These are phyloP conservation scores for Globisporangium yorkense DNA, from an alignment of 352 stramenopile genomes.

Conservation along the genomic window DNA sequence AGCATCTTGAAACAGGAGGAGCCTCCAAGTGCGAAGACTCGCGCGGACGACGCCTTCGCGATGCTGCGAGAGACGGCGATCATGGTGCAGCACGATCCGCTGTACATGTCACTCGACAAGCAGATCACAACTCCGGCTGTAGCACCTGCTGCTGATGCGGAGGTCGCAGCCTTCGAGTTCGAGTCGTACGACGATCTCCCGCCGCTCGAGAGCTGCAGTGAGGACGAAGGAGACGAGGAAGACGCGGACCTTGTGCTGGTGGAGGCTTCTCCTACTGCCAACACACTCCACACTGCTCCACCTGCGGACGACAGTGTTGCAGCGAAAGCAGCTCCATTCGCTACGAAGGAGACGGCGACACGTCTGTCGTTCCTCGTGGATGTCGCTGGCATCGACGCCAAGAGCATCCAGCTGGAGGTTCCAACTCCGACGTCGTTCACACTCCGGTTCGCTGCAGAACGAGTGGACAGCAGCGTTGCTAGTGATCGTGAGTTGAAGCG, in stretches of 20 bases:
- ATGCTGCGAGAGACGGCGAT: slow-evolving; percentile 58
- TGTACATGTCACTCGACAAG: slow-evolving; percentile 20
- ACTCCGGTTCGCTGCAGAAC: slow-evolving; percentile 21
- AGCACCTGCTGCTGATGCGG: not conserved
- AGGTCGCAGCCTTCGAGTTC: not conserved
- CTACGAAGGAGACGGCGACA: slow-evolving; percentile 32
- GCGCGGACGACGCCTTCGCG: slow-evolving; percentile 37
- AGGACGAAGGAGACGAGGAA: slow-evolving; percentile 31
- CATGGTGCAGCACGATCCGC: slow-evolving; percentile 63
- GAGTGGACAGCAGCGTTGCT: not conserved
- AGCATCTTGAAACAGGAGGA: not conserved
- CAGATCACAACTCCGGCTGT: not conserved
- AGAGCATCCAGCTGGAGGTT: slow-evolving; percentile 35
- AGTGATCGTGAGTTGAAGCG: not conserved
- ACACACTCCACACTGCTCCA: not conserved
- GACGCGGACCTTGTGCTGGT: slow-evolving; percentile 9
- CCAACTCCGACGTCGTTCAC: slow-evolving; percentile 26
- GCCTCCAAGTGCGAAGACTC: slow-evolving; percentile 1
- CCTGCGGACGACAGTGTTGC: not conserved
- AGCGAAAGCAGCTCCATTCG: slow-evolving; percentile 19
- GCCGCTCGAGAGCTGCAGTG: slow-evolving; percentile 48
- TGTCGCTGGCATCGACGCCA: slow-evolving; percentile 26
- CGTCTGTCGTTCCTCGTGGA: slow-evolving; percentile 51
- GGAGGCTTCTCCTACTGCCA: not conserved
- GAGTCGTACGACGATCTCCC: slow-evolving; percentile 38